A percentile compares a stretch with the other conserved stretches of the same genome.
phyloP scores from a whole-genome alignment of 306 rosid species.

The Ochetophila trinervis region DNA sequence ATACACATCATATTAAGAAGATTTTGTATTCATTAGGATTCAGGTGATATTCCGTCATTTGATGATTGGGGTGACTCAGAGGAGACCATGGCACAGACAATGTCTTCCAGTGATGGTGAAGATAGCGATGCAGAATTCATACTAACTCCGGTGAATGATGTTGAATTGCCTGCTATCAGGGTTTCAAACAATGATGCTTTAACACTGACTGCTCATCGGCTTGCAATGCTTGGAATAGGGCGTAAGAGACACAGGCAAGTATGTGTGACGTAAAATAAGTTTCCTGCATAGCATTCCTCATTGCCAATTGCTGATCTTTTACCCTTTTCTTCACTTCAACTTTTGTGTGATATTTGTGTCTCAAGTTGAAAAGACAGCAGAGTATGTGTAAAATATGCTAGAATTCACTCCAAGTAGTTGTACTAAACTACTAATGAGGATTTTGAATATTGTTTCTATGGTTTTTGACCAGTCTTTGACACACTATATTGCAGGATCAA shows the following conservation, averaged over 20 bases:
- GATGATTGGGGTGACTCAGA: conserved; percentile 56
- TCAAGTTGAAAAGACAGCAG: too few species aligned
- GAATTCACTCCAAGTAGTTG: too few species aligned
- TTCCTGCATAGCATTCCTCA: background rate
- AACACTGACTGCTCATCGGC: conserved; percentile 61
- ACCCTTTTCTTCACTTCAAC: too few species aligned
- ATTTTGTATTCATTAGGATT: conserved; percentile 44
- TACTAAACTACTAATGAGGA: too few species aligned
- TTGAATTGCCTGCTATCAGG: conserved; percentile 68
- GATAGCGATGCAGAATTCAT: conserved; percentile 61
- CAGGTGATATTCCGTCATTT: conserved; percentile 46
- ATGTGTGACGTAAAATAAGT: background rate
- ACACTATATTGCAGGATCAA: conserved; percentile 56
- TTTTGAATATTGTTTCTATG: too few species aligned
- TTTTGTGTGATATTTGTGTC: too few species aligned
- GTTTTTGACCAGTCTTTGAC: conserved; percentile 28
- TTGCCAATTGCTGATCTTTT: too few species aligned
- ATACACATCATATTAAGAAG: background rate
- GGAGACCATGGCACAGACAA: conserved; percentile 28
- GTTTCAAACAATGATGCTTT: conserved; percentile 53
- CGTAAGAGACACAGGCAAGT: conserved; percentile 66
- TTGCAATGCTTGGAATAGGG: conserved; percentile 62
- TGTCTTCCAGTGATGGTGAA: conserved; percentile 75
- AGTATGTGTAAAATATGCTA: too few species aligned
- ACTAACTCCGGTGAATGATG: conserved; percentile 50